Evolutionary conservation across 345 rosid species (phyloP).

Genomic region (Sonneratia caseolaris): DNA sequence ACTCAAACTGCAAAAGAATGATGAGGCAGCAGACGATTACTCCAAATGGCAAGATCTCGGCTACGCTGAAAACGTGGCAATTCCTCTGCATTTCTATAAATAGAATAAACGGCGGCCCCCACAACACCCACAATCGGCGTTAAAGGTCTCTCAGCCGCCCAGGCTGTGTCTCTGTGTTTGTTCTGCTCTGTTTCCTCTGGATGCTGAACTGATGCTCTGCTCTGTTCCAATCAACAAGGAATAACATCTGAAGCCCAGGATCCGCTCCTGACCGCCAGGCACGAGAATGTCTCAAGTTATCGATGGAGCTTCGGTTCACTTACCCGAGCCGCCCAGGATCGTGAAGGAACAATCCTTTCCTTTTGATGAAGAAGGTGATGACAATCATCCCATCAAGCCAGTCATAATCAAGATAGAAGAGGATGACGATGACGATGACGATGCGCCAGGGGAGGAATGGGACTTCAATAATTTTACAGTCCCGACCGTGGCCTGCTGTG

Average conservation of each 20-base stretch:
- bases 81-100: slow-evolving; percentile 1
- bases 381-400: neutral
- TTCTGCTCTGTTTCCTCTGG: neutral
- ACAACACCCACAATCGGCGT: neutral
- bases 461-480: neutral
- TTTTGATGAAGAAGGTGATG: neutral
- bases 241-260: neutral
- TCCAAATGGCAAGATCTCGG: slow-evolving; percentile 8
- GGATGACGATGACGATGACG: slow-evolving; percentile 4
- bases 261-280: neutral
- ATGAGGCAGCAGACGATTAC: neutral
- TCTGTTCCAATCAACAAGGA: neutral
- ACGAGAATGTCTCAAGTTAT: neutral
- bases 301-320: neutral
- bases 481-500: slow-evolving; percentile 3
- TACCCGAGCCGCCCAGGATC: neutral
- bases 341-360: neutral
- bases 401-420: slow-evolving; percentile 1
- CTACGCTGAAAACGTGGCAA: neutral
- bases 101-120: slow-evolving; percentile 10
- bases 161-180: neutral
- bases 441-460: neutral
- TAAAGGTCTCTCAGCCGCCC: neutral
- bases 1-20: neutral
- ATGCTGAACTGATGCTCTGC: neutral